Evolutionary conservation across 2,329 filamentous ascomycete species (phyloP), one percentile per base, ranked within the genome.

Genomic region (Paecilomyces sp.): DNA sequence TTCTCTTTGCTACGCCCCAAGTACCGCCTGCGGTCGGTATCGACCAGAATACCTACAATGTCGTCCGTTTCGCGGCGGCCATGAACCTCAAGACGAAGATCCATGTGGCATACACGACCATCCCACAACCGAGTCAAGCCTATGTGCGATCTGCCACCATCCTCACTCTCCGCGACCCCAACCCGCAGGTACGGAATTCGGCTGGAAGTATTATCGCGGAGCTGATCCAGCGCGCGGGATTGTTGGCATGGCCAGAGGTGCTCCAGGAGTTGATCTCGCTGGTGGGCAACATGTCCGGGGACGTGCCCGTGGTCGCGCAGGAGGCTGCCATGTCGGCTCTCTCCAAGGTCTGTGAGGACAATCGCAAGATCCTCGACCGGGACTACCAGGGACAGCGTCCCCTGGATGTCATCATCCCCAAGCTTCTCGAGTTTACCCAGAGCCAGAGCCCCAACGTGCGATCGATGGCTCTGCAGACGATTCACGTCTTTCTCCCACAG

Each of bases 41-140:
- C 90, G 71, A 83, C 81, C 57, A 65, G 71, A 82, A 64, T 81
- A 90, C 71, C 88, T 91, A 78, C 84, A 70, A 89, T 73, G 79
- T 91, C 56, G 88, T 96, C 62, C 88, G 94, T 64, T 90, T 90
- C 62, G 90, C 93, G 11, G 92, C 93, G 28, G 92, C 90, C 59
- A 87, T 97, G 70, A 94, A 97, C 85, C 83, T 99, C 65, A 99
- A 97, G 80, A 97, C 97, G 77, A 92, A 95, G 71, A 84, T 97
- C 73, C 88, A 85, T 71, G 78, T 84, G 55, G 82, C 86, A 51
- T 93, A 90, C 80, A 89, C 89, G 72, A 81, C 85, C 59, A 91
- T 97, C 63, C 83, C 91, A 57, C 86, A 89, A 56, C 74, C 81
- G 50, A 93, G 88, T 71, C 80, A 95, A 66, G 78, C 81, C 31